Evolutionary conservation across 176 grass and related monocot species (phyloP), one percentile per base, ranked within the genome.

Genomic region (Miscanthus lutarioriparius): DNA sequence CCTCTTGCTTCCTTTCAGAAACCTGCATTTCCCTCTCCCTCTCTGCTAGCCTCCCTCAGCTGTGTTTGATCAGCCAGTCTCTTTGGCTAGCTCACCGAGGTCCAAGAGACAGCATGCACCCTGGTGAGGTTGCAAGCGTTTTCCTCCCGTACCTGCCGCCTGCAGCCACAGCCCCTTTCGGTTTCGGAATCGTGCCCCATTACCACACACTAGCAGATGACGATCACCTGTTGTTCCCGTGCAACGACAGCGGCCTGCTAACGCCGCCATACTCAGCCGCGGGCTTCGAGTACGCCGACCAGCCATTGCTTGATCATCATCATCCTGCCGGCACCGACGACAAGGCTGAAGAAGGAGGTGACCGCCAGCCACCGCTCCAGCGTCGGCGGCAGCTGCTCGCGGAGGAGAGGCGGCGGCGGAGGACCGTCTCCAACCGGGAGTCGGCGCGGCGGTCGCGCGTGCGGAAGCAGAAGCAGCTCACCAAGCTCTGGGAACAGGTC

Each of bases 401-500:
- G 20, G 91, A 96, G 59, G 87, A 97, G 75, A 88, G 89, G 82
- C 87, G 87, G 77, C 86, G 77, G 84, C 67, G 94, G 78, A 78
- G 94, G 64, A 90, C 89, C 89, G 84, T 70, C 66, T 97, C 94
- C 6, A 97, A 97, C 78, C 66, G 91, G 64, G 94, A 96, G 80
- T 96, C 94, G 14, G 94, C 94, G 36, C 86, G 91, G 48, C 84
- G 91, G 44, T 96, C 94, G 2, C 94, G 94, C 74, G 64, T 91
- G 84, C 81, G 91, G 38, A 97, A 97, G 86, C 91, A 91, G 85
- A 78, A 84, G 81, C 94, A 93, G 71, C 62, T 97, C 67, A 43
- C 74, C 51, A 89, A 97, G 70, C 82, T 93, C 69, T 51, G 84
- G 77, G 70, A 89, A 45, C 91, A 91, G 70, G 94, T 87, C 8